Evolutionary conservation across 2,329 filamentous ascomycete genomes (phyloP), one percentile per base, ranked within the genome.

Genomic region (Aphanocladium album): DNA sequence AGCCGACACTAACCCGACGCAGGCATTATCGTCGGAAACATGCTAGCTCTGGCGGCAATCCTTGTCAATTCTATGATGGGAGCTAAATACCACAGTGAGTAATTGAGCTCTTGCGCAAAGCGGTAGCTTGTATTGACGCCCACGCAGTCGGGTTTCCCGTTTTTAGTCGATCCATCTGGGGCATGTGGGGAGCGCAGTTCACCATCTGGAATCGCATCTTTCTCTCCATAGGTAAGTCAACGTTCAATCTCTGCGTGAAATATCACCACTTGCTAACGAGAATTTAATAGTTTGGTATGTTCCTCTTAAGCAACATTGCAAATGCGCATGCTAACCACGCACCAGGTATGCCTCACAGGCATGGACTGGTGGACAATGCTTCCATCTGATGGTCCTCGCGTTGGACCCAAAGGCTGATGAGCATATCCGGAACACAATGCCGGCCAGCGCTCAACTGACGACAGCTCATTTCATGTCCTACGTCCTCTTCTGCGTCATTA

Each of bases 291-390:
- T 70, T 35, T 70, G 68, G 66, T 68, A 55, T 61, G 65, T 65
- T 5, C 30, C 16, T 35, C 19, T 9, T 7, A 5, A 45, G 23
- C 30, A 8, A n/a, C 7, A 30, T 23, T 16, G 3, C 19, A 27
- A 27, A 1, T 16, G 17, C 2, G 25, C 17, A 9, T 17, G 37
- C 30, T 49, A 45, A 56, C 41, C 25, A 60, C 23, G 56, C 45
- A 21, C 2, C 27, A 74, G 73, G 74, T 76, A 77, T 57, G 76
- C 72, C 17, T 78, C 79, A 60, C 77, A 79, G 56, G 73, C 77
- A 5, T 80, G 77, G 75, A 74, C 79, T 45, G 78, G 78, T 14
- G 78, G 78, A 2, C 71, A 78, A 65, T 79, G 77, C 53, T 63
- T 79, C 59, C 77, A 79, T 55, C 70, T 80, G 49, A 77, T 77